Evolutionary conservation across 2,329 filamentous ascomycete species (phyloP), one percentile per base, ranked within the genome.

Genomic region (Chaetothyriales sp.): DNA sequence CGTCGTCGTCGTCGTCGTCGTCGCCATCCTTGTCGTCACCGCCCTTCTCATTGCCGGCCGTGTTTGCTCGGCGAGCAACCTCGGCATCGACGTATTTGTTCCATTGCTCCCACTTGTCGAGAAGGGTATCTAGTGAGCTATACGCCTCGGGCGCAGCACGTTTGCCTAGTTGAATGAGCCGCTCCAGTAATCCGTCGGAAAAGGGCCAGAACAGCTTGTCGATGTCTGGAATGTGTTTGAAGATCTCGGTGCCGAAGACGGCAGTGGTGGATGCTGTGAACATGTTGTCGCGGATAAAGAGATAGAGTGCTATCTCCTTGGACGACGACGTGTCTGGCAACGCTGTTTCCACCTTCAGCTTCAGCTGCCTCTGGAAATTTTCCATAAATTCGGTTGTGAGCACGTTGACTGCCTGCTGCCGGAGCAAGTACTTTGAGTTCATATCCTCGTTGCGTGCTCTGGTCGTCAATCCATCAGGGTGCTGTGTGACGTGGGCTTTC

Each of bases 211-310:
- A 51, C 10, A 62, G 55, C 25, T 64, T 53, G 62, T 66, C 68
- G 20, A 69, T 62, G 0, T 68, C 64, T 3, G 66, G 62, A 8
- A 66, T 69, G 54, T 70, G 67, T 20, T 69, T 62, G 46, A 68
- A 62, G 57, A 71, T 68, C 52, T 70, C 65, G 2, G 64, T 64
- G 18, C 69, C 69, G 45, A 68, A 65, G 4, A 71, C 58, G 1
- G 65, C 61, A 2, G 60, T 53, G 15, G 51, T 49, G 36, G 50
- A 50, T 2, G 53, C 49, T 3, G 32, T 18, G 43, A 55, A 55
- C 51, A 53, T 51, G 22, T 51, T n/a, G 5, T 26, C 39, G 12
- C 49, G 39, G 20, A 55, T 18, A 45, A 45, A 53, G 25, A 18
- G 15, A 19, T 47, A 46, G 1, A 53, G 43, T 12, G 42, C 18